These are phyloP conservation scores for Penicillium corylophilum DNA, from an alignment of 2,329 filamentous ascomycete species.

Conservation along the genomic window DNA sequence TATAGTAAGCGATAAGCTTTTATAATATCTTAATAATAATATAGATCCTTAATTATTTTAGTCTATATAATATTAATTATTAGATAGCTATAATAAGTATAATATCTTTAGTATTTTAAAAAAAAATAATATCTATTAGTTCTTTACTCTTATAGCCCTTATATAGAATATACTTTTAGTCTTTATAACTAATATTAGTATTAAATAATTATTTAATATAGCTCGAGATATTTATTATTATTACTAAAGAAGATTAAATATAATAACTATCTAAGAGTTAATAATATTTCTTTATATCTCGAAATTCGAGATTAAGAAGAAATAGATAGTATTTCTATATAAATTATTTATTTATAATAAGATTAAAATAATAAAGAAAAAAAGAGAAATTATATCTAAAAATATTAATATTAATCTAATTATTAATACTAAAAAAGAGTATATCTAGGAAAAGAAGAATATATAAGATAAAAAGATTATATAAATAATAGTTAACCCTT, in stretches of 20 bases:
- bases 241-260: not conserved
- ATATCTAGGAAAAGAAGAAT: not conserved
- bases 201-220: constrained; percentile 7
- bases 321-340: not conserved
- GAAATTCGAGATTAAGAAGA: not conserved
- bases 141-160: not conserved
- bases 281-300: not conserved
- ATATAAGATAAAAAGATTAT: too few relatives aligned
- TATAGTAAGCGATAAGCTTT: not conserved
- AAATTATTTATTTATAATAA: not conserved
- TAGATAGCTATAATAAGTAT: constrained; percentile 1
- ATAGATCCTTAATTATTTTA: too few relatives aligned
- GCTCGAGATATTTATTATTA: constrained; percentile 8
- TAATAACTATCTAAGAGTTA: not conserved
- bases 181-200: constrained; percentile 3
- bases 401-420: not conserved
- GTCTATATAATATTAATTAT: too few relatives aligned
- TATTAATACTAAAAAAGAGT: not conserved
- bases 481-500: too few relatives aligned
- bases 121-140: not conserved
- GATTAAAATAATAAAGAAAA: not conserved
- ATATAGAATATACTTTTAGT: not conserved
- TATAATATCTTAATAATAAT: constrained; percentile 1
- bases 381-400: not conserved
- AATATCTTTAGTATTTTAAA: not conserved